These are phyloP conservation scores for Lupinus albus DNA, from an alignment of 306 rosid species.

Conservation along the genomic window DNA sequence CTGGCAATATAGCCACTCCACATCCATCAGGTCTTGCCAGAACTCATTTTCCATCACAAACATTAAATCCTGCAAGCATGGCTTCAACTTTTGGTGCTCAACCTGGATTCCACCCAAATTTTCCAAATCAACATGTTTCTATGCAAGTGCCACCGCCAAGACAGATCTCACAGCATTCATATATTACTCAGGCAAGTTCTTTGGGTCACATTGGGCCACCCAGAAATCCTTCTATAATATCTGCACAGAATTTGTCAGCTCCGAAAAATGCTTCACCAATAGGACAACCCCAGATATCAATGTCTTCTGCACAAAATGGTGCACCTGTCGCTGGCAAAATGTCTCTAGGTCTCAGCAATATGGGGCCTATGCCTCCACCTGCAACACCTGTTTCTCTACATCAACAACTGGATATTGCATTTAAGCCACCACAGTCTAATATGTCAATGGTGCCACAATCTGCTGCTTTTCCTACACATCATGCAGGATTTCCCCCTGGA, in stretches of 20 bases:
- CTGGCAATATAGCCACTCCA: slow-evolving; percentile 46
- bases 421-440: slow-evolving; percentile 47
- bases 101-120: slow-evolving; percentile 55
- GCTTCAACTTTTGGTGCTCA: slow-evolving; percentile 57
- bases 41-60: slow-evolving; percentile 49
- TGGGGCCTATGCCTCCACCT: slow-evolving; percentile 54
- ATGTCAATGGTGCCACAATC: slow-evolving; percentile 44
- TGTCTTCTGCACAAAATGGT: slow-evolving; percentile 50
- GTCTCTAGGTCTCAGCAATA: too few species aligned
- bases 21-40: slow-evolving; percentile 54
- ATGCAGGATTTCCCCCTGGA: slow-evolving; percentile 49
- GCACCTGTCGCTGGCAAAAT: too few species aligned
- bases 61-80: slow-evolving; percentile 52
- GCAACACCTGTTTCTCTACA: slow-evolving; percentile 44
- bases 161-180: slow-evolving; percentile 54
- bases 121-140: slow-evolving; percentile 54
- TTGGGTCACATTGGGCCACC: slow-evolving; percentile 54
- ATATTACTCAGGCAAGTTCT: slow-evolving; percentile 49
- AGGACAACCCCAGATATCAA: slow-evolving; percentile 48
- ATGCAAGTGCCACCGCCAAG: slow-evolving; percentile 49
- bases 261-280: slow-evolving; percentile 54
- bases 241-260: slow-evolving; percentile 50
- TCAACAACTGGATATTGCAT: slow-evolving; percentile 52
- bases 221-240: slow-evolving; percentile 50
- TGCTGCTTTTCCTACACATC: slow-evolving; percentile 48